Base-by-base conservation (phyloP, 352 stramenopile species). In the Phytophthora lateralis region DNA sequence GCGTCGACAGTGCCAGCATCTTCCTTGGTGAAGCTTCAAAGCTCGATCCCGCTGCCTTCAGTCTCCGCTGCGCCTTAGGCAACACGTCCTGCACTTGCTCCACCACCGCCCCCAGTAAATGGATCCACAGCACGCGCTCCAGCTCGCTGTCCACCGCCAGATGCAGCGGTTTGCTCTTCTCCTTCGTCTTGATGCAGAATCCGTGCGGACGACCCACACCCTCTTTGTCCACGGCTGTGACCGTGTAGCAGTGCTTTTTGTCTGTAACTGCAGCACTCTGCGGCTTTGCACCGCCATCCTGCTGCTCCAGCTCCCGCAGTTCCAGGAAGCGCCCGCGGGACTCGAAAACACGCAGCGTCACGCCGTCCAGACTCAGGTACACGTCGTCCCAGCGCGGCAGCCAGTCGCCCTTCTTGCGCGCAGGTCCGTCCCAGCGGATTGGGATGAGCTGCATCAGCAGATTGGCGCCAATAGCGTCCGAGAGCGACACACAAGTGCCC, bases 381-480 rank as follows among this genome's bases (percentile, higher is more conserved):
- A 82, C 48, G 53, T 91, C 77, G 45, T 94, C 85, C 85, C 85
- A 94, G 29, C 77, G 77, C 35, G 85, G 85, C 18, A 94, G 59
- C 85, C 85, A 94, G 47, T 94, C 85, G 52, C 82, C 76, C 51
- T 91, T 91, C 66, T 81, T 83, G 35, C 75, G 74, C 52, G 88
- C 71, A 32, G 63, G 69, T 30, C 85, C 82, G 43, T 89, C 75
- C 81, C 80, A 92, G 14, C 73, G 59, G 49, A 93, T 85, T 43
- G 83, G 83, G 38, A 90, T 83, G 30, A 90, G 60, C 55, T 88
- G 81, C 80, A 89, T 88, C 20, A 67, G 37, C 38, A 76, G 48
- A 7, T 68, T 71, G 49, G 50, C 55, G 18, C 68, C 68, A 14
- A 76, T 38, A 6, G 68, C 51, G 44, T 76, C 63, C 17, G 51